Percentiles rank a stretch among this genome's conserved stretches.
phyloP scores from a whole-genome alignment of 2,329 filamentous ascomycete genomes.

The Alternaria dauci region DNA sequence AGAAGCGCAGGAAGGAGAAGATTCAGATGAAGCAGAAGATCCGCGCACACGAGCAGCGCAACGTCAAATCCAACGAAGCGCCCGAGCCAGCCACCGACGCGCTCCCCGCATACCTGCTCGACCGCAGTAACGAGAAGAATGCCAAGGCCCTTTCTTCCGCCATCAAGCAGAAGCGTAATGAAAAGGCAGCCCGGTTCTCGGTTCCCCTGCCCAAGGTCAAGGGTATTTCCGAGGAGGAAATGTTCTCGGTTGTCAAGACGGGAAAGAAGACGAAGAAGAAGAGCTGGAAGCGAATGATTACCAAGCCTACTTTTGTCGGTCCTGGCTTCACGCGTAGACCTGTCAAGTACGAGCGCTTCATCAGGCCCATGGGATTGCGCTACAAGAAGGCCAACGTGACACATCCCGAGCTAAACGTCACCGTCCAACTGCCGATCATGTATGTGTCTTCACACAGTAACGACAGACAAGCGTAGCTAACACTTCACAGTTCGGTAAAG shows the following conservation, averaged over 20 bases:
- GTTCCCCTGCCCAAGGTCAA: constrained; percentile 94
- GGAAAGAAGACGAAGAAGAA: constrained; percentile 87
- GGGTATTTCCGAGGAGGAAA: constrained; percentile 90
- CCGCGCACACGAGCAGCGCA: constrained; percentile 93
- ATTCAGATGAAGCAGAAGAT: constrained; percentile 62
- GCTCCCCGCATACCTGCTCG: constrained; percentile 90
- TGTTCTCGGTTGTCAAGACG: constrained; percentile 96
- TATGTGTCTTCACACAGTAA: not conserved
- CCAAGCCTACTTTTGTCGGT: constrained; percentile 88
- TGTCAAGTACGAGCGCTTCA: constrained; percentile 70
- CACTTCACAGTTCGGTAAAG: constrained; percentile 62
- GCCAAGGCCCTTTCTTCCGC: constrained; percentile 80
- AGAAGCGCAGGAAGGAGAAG: constrained; percentile 80
- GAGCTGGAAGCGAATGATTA: constrained; percentile 77
- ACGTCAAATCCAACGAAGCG: constrained; percentile 84
- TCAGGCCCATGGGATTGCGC: constrained; percentile 68
- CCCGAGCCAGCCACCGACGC: constrained; percentile 82
- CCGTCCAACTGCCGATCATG: constrained; percentile 76
- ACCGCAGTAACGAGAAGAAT: constrained; percentile 74
- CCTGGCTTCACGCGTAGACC: constrained; percentile 88
- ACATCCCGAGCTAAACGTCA: constrained; percentile 83
- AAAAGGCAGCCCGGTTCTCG: constrained; percentile 91
- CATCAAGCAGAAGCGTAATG: constrained; percentile 90
- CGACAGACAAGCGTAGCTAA: constrained; percentile 1
- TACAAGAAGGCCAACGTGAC: constrained; percentile 80